Conservation (phyloP, 371 early-diverging fungal genomes). For the Mucor velutinosus region DNA sequence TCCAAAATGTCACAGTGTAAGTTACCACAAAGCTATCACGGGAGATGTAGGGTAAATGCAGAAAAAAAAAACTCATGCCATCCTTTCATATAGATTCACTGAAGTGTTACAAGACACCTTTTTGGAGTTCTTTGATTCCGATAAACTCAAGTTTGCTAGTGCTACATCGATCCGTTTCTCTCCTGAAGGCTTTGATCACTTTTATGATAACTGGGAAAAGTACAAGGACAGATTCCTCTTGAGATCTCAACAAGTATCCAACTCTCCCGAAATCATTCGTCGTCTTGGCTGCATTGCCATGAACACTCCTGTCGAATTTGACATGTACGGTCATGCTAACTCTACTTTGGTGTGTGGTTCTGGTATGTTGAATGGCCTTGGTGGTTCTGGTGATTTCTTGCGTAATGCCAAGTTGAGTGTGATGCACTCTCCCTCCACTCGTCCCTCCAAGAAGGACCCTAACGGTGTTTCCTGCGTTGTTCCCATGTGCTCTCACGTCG, state of each 20-base stretch:
- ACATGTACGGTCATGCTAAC: constrained; percentile 59
- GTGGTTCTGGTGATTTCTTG: constrained; percentile 57
- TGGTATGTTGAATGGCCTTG: constrained; percentile 58
- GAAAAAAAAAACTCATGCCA: constrained; percentile 2
- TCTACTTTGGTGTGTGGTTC: constrained; percentile 57
- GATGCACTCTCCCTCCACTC: constrained; percentile 57
- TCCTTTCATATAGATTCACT: constrained; percentile 36
- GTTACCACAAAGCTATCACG: no score
- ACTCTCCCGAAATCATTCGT: constrained; percentile 57
- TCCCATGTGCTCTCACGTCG: constrained; percentile 54
- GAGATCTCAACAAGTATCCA: constrained; percentile 58
- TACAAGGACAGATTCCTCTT: constrained; percentile 52
- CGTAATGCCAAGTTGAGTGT: constrained; percentile 54
- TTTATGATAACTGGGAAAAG: constrained; percentile 54
- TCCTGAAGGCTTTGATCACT: constrained; percentile 53
- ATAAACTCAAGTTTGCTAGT: constrained; percentile 54
- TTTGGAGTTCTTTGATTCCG: constrained; percentile 57
- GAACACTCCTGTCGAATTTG: constrained; percentile 62
- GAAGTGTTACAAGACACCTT: constrained; percentile 58
- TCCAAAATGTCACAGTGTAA: constrained; percentile 57
- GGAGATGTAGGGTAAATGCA: constrained; percentile 1
- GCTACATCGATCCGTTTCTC: constrained; percentile 61
- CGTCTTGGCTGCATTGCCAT: constrained; percentile 60
- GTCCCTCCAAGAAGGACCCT: constrained; percentile 52
- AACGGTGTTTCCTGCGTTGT: constrained; percentile 56